These are phyloP conservation scores for Pseudocercospora fuligena DNA, from an alignment of 2,329 filamentous ascomycete genomes.

Conservation along the genomic window DNA sequence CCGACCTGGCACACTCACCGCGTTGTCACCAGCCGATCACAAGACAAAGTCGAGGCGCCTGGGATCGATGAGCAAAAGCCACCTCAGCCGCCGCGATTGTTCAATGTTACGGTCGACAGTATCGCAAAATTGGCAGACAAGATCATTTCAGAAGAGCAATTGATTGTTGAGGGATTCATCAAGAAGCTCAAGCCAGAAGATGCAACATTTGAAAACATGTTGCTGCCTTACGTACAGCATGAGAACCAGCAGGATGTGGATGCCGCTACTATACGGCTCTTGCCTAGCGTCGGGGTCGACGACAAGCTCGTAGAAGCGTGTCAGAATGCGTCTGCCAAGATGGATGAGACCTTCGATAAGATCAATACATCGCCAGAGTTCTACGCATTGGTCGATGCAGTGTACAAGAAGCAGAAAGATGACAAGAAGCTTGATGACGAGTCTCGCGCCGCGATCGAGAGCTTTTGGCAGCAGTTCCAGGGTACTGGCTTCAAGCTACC, in stretches of 20 bases:
- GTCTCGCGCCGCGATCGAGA: constrained; percentile 69
- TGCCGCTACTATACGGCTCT: constrained; percentile 56
- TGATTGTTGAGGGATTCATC: constrained; percentile 68
- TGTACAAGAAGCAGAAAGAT: constrained; percentile 47
- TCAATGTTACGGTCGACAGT: constrained; percentile 71
- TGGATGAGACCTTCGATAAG: constrained; percentile 72
- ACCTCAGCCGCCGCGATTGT: constrained; percentile 75
- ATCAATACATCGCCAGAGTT: constrained; percentile 78
- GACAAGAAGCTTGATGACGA: constrained; percentile 67
- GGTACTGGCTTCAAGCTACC: constrained; percentile 73
- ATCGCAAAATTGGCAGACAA: constrained; percentile 68
- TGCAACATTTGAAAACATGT: constrained; percentile 60
- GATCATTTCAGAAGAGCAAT: constrained; percentile 62
- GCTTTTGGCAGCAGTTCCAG: constrained; percentile 74
- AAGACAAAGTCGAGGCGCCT: constrained; percentile 39
- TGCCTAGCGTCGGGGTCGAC: constrained; percentile 51
- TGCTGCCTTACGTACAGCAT: constrained; percentile 69
- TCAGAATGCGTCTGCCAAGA: constrained; percentile 50
- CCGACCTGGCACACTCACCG: not conserved
- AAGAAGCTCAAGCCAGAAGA: constrained; percentile 60
- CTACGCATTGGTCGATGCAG: constrained; percentile 62
- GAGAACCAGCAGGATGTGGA: constrained; percentile 53
- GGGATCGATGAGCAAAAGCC: constrained; percentile 70
- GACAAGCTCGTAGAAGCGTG: constrained; percentile 50
- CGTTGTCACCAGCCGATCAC: not conserved